Evolutionary conservation across 495 filamentous ascomycete species (phyloP).

Genomic region (Peziza echinospora): DNA sequence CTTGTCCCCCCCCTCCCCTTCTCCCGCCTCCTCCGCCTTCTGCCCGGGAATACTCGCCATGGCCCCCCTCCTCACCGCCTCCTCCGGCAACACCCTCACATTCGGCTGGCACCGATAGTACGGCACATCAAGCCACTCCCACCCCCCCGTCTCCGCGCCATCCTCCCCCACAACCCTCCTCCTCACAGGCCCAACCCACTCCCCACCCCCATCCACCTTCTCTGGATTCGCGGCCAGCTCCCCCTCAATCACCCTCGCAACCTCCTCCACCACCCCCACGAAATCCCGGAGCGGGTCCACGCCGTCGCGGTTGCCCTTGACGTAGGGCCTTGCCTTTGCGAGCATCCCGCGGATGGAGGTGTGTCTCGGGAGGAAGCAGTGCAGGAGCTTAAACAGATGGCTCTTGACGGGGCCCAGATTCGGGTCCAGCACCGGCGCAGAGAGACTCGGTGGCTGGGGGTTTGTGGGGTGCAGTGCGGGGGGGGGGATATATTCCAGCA

Average conservation of each 20-base stretch:
- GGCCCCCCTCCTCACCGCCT: constrained; percentile 63
- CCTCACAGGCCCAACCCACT: constrained; percentile 15
- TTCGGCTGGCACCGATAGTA: constrained; percentile 92
- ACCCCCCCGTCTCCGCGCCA: constrained; percentile 1
- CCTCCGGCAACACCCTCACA: constrained; percentile 65
- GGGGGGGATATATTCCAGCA: constrained; percentile 48
- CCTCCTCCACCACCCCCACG: constrained; percentile 44
- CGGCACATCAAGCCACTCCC: constrained; percentile 25
- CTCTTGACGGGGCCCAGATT: constrained; percentile 71
- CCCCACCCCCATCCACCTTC: constrained; percentile 24
- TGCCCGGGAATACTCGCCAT: constrained; percentile 42
- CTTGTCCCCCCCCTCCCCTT: constrained; percentile 11
- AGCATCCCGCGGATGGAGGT: constrained; percentile 65
- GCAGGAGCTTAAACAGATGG: constrained; percentile 80
- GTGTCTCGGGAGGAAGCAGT: constrained; percentile 53
- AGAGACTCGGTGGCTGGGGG: constrained; percentile 14
- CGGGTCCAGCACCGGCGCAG: constrained; percentile 33
- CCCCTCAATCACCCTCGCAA: constrained; percentile 45
- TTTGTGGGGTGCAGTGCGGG: constrained; percentile 7
- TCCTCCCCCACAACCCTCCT: no score
- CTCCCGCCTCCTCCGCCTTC: constrained; percentile 25
- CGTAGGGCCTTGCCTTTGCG: constrained; percentile 30
- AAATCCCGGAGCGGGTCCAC: constrained; percentile 29
- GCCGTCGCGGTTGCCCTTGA: background rate
- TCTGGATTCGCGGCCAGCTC: constrained; percentile 45